Evolutionary conservation across 371 early-diverging fungal species (phyloP).

Genomic region (Funneliformis caledonium): DNA sequence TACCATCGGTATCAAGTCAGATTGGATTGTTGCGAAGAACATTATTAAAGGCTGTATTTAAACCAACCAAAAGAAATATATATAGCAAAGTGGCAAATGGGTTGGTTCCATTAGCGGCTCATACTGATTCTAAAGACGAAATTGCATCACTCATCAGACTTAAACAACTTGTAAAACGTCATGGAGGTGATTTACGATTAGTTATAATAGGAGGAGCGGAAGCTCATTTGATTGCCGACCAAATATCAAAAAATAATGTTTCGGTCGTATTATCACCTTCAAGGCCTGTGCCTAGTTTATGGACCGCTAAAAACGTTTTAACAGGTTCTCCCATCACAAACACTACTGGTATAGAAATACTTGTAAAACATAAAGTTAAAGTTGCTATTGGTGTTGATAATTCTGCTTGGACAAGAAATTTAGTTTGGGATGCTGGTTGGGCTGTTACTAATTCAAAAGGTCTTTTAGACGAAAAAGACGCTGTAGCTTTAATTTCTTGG

Average conservation of each 20-base stretch:
- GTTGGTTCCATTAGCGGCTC: conserved; percentile 63
- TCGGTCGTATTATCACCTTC: conserved; percentile 70
- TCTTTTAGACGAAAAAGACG: conserved; percentile 61
- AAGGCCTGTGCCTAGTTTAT: conserved; percentile 68
- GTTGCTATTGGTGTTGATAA: conserved; percentile 63
- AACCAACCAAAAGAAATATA: neutral
- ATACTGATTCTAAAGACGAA: conserved; percentile 70
- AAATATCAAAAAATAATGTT: conserved; percentile 60
- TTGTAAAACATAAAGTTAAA: conserved; percentile 67
- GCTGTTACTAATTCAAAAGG: conserved; percentile 53
- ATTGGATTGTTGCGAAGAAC: conserved; percentile 63
- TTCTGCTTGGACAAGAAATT: conserved; percentile 64
- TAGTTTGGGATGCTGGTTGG: conserved; percentile 86
- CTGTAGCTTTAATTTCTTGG: conserved; percentile 74
- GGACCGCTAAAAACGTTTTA: conserved; percentile 72
- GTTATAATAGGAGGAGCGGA: conserved; percentile 71
- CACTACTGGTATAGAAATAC: conserved; percentile 63
- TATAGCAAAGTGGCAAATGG: conserved; percentile 56
- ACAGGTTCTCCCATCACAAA: conserved; percentile 63
- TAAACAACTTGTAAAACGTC: conserved; percentile 44
- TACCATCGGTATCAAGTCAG: conserved; percentile 70
- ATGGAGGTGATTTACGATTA: conserved; percentile 53
- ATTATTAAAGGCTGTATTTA: conserved; percentile 44
- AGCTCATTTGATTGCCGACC: conserved; percentile 67
- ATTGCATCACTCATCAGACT: conserved; percentile 69